Base-by-base conservation (phyloP, 2,329 filamentous ascomycete genomes). In the Pyrenochaeta sp. region DNA sequence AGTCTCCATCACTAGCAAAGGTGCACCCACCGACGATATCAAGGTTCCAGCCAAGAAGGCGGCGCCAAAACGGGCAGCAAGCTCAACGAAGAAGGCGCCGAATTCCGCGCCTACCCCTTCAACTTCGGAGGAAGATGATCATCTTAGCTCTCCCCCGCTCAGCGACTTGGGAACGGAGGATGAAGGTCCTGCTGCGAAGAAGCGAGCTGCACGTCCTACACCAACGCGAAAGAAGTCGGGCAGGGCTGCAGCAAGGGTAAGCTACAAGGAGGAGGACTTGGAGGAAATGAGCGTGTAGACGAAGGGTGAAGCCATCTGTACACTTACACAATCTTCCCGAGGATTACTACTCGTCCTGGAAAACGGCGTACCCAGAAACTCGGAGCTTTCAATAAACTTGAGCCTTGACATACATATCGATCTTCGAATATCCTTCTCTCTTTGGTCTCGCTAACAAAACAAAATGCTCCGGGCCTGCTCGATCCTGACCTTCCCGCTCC, bases 21-120 rank as follows among this genome's bases (percentile, higher is more conserved):
- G 53, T 22, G 61, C 62, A 32, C 61, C 63, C 17, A 65, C 62
- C 13, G 68, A 69, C 24, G 56, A 67, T 15, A 58, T 63, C 28
- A 68, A 67, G 18, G 69, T 66, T 17, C 67, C 67, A 21, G 71
- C 66, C 14, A 74, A 71, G 48, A 75, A 74, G 55, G 19, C 63
- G 10, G 54, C 58, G 32, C 31, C 53, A 21, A 68, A 65, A 44
- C 53, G 55, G 37, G 47, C 35, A 38, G 51, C 54, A 39, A 67
- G 63, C 35, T 51, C 57, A 34, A 62, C 68, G 57, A 72, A 65
- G 58, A 68, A 59, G 54, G 57, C 65, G 27, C 60, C 61, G 28
- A 74, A 72, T 44, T 58, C 57, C 19, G 73, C 69, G n/a, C 69
- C 70, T 34, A 77, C 74, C 21, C 76, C 75, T 13, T 73, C 69